A percentile compares a stretch with the other conserved stretches of the same genome.
Conservation (phyloP, 176 grass and related monocot species). For the Triticum turgidum region DNA sequence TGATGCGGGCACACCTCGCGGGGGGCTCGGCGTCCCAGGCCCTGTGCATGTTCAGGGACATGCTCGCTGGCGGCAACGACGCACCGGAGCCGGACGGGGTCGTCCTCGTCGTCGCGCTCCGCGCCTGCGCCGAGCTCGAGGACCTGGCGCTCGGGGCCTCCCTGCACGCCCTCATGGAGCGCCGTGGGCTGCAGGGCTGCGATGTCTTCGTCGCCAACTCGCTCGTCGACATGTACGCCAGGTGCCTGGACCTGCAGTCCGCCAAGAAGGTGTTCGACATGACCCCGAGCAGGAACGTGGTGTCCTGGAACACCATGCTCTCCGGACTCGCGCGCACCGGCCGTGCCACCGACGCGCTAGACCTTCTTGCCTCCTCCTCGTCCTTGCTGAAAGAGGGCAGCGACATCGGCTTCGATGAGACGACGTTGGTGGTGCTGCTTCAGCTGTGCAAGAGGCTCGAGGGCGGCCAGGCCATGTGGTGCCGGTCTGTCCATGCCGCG, state of each 20-base stretch:
- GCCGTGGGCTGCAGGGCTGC: neutral
- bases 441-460: conserved; percentile 55
- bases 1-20: neutral
- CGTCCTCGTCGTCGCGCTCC: neutral
- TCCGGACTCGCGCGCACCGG: conserved; percentile 40
- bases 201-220: neutral
- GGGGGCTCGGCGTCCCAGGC: neutral
- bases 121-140: neutral
- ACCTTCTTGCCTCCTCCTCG: conserved; percentile 5
- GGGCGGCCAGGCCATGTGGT: conserved; percentile 26
- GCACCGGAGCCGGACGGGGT: neutral
- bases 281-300: conserved; percentile 33
- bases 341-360: conserved; percentile 4
- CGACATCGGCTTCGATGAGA: conserved; percentile 16
- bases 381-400: neutral
- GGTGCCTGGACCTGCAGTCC: neutral
- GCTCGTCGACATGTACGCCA: neutral
- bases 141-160: neutral
- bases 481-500: conserved; percentile 41
- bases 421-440: conserved; percentile 44
- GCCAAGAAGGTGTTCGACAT: neutral
- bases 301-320: conserved; percentile 66
- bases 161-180: neutral
- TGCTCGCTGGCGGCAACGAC: accelerated
- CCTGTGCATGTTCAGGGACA: neutral